Percentiles rank a stretch among this genome's conserved stretches.
phyloP scores from a whole-genome alignment of 768 basidiomycete genomes.

The Suillus decipiens region DNA sequence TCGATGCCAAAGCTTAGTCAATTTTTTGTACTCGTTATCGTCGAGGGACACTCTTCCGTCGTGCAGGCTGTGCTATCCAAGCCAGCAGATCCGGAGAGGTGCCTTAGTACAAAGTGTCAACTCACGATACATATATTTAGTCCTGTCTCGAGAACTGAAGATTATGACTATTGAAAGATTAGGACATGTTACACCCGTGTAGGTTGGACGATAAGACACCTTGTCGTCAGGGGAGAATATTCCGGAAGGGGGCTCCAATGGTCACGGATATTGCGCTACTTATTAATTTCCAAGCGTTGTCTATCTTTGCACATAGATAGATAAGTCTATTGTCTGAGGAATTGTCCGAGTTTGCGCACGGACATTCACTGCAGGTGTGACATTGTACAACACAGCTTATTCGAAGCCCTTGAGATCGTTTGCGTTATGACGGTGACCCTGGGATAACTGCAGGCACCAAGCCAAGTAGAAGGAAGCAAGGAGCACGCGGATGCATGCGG shows the following conservation, averaged over 20 bases:
- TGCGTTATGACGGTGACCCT: slow-evolving; percentile 5
- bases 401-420: neutral
- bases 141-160: neutral
- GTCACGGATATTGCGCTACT: neutral
- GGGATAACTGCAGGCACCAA: slow-evolving; percentile 1
- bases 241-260: neutral
- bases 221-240: neutral
- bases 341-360: neutral
- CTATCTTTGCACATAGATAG: neutral
- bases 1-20: too few species aligned
- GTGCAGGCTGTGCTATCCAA: neutral
- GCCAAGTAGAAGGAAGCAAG: neutral
- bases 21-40: too few species aligned
- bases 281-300: slow-evolving; percentile 1
- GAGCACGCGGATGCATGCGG: slow-evolving; percentile 7
- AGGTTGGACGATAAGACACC: neutral
- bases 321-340: neutral
- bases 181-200: neutral
- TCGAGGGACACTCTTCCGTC: too few species aligned
- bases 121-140: neutral
- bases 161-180: neutral
- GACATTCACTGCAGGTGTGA: neutral
- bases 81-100: too few species aligned
- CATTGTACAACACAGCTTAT: neutral
- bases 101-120: neutral